Percentiles rank a stretch among this genome's conserved stretches.
Evolutionary conservation across 352 stramenopile genomes (phyloP).

Genomic region (Globisporangium cystogenes): DNA sequence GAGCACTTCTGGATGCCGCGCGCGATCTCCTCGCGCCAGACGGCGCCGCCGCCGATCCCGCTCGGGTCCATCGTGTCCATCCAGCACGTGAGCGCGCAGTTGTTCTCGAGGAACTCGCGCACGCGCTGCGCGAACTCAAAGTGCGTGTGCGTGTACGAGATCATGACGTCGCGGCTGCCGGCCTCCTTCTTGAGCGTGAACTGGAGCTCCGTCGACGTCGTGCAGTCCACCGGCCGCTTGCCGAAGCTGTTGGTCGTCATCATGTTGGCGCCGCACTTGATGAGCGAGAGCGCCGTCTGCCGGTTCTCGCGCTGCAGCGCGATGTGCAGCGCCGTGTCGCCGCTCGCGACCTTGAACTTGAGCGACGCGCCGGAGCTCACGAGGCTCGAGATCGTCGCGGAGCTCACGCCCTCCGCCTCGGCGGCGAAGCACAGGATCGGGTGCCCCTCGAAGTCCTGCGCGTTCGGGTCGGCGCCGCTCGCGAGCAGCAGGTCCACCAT

Average conservation of each 20-base stretch:
- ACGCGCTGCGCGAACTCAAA: slow-evolving; percentile 53
- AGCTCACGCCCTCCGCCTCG: slow-evolving; percentile 48
- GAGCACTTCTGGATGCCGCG: slow-evolving; percentile 71
- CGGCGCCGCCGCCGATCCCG: slow-evolving; percentile 63
- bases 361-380: slow-evolving; percentile 37
- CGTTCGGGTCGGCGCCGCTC: slow-evolving; percentile 33
- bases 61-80: slow-evolving; percentile 84
- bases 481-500: slow-evolving; percentile 50
- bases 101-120: slow-evolving; percentile 54
- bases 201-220: slow-evolving; percentile 69
- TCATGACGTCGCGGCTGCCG: slow-evolving; percentile 73
- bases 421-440: slow-evolving; percentile 64
- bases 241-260: slow-evolving; percentile 55
- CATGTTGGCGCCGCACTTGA: slow-evolving; percentile 69
- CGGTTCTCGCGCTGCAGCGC: slow-evolving; percentile 65
- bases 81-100: slow-evolving; percentile 63
- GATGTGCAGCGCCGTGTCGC: slow-evolving; percentile 73
- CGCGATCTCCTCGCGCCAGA: slow-evolving; percentile 80
- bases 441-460: slow-evolving; percentile 35
- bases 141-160: slow-evolving; percentile 75
- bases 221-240: slow-evolving; percentile 73
- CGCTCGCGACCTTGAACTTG: slow-evolving; percentile 23
- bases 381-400: slow-evolving; percentile 36
- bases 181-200: slow-evolving; percentile 75
- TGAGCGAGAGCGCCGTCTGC: slow-evolving; percentile 55